Evolutionary conservation across 140 eudicot genomes (phyloP).

Genomic region (Ambrosia hybrid): DNA sequence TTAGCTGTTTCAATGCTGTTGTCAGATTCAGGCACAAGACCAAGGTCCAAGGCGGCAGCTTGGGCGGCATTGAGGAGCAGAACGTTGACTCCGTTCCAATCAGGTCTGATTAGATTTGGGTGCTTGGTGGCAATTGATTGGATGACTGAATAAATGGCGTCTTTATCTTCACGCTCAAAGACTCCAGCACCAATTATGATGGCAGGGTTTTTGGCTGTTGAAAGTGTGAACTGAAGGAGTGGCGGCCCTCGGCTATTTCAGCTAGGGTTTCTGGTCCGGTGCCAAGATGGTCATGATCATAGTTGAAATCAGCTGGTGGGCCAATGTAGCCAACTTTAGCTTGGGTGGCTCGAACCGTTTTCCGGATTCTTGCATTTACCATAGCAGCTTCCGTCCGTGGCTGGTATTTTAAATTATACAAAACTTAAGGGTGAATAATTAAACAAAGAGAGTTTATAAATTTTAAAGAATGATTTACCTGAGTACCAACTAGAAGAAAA

Average conservation of each 20-base stretch:
- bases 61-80: slow-evolving; percentile 90
- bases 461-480: slow-evolving; percentile 47
- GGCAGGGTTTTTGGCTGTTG: slow-evolving; percentile 76
- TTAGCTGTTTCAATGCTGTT: slow-evolving; percentile 74
- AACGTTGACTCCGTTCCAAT: slow-evolving; percentile 89
- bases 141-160: slow-evolving; percentile 73
- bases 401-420: slow-evolving; percentile 38
- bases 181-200: slow-evolving; percentile 86
- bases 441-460: neutral
- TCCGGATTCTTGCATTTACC: slow-evolving; percentile 92
- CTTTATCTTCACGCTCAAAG: slow-evolving; percentile 74
- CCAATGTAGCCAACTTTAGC: slow-evolving; percentile 94
- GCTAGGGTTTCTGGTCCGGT: slow-evolving; percentile 75
- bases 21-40: slow-evolving; percentile 84
- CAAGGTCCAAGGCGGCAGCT: slow-evolving; percentile 97
- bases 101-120: slow-evolving; percentile 61
- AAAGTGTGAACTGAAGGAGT: slow-evolving; percentile 55
- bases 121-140: slow-evolving; percentile 69
- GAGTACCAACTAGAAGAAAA: slow-evolving; percentile 89
- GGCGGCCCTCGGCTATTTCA: slow-evolving; percentile 74
- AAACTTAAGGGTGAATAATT: neutral
- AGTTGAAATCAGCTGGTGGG: slow-evolving; percentile 81
- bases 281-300: slow-evolving; percentile 79
- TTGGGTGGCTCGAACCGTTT: slow-evolving; percentile 72
- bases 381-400: slow-evolving; percentile 97